Evolutionary conservation across 768 basidiomycete genomes (phyloP), one percentile per base, ranked within the genome.

Genomic region (Termitomyces sp.): DNA sequence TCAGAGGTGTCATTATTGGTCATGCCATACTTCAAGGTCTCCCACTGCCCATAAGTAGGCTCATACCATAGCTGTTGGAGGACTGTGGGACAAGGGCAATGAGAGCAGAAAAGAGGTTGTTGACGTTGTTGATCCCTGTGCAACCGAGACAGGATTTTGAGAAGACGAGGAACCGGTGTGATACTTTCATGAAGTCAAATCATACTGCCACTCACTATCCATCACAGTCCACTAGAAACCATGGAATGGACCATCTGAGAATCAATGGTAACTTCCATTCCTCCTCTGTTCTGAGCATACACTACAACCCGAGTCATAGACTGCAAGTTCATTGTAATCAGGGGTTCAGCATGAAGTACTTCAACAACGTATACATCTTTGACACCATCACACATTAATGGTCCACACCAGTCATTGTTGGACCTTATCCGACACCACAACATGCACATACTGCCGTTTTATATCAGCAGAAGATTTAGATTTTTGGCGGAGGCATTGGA

Each of bases 401-500:
- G 91, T 74, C 80, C 46, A 70, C 77, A 4, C 88, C 88, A 2
- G 66, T 64, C 69, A 77, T 79, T 54, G 63, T 71, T 8, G 78
- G 75, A 8, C 70, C 74, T 1, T 65, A 64, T 20, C 87, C 92
- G 0, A 81, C 85, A 3, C 86, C 89, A 2, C 85, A 95, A 8
- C 86, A 95, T 28, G 94, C 95, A 1, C 95, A 98, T 73, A 91
- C 93, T 0, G 85, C 92, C 0, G 90, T 95, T 13, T 75, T 86
- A 24, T 88, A 92, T 67, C 76, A 78, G 33, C 79, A 81, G 61
- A 88, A 84, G 69, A 81, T 98, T 0, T 92, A 90, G 78, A 74
- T 97, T 4, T 97, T 96, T 68, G 96, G 94, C 7, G 94, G 96
- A n/a, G 95, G 96, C 2, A 96, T 94, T 61, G 95, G 96, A 0